A percentile compares a stretch with the other conserved stretches of the same genome.
Conservation (phyloP, 306 rosid species). For the Cucurbita argyrosperma region DNA sequence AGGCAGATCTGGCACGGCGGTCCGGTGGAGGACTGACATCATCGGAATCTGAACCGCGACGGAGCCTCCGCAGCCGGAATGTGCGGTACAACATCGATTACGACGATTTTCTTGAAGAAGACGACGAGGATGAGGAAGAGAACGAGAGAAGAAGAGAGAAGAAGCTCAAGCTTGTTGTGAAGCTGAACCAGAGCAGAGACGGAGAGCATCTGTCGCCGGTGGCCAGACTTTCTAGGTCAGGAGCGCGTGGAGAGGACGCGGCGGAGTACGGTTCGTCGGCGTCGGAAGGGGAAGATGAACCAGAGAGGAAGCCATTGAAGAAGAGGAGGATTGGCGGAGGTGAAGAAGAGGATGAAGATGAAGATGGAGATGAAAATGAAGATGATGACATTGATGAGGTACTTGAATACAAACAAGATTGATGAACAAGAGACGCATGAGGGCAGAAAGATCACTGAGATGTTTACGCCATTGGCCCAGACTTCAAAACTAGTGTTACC, state of each 20-base stretch:
- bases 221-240: conserved; percentile 8
- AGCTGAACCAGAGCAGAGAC: conserved; percentile 48
- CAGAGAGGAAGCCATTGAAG: conserved; percentile 34
- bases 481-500: conserved; percentile 23
- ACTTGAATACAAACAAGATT: not conserved
- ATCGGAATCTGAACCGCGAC: conserved; percentile 37
- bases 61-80: conserved; percentile 84
- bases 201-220: conserved; percentile 13
- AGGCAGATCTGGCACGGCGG: conserved; percentile 92
- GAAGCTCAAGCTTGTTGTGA: conserved; percentile 78
- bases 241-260: conserved; percentile 33
- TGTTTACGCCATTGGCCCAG: conserved; percentile 39
- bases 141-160: conserved; percentile 59
- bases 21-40: conserved; percentile 29
- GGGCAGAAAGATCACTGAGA: conserved; percentile 45
- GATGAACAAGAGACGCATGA: conserved; percentile 5
- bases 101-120: conserved; percentile 69
- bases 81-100: conserved; percentile 77
- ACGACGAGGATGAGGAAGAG: conserved; percentile 58
- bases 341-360: conserved; percentile 16
- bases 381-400: conserved; percentile 47
- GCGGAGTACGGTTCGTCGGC: conserved; percentile 7
- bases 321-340: conserved; percentile 27
- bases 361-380: conserved; percentile 20
- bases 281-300: conserved; percentile 22